A percentile compares a stretch with the other conserved stretches of the same genome.
These are phyloP conservation scores for Stagonosporopsis chrysanthemi DNA, from an alignment of 2,329 filamentous ascomycete species.

Conservation along the genomic window DNA sequence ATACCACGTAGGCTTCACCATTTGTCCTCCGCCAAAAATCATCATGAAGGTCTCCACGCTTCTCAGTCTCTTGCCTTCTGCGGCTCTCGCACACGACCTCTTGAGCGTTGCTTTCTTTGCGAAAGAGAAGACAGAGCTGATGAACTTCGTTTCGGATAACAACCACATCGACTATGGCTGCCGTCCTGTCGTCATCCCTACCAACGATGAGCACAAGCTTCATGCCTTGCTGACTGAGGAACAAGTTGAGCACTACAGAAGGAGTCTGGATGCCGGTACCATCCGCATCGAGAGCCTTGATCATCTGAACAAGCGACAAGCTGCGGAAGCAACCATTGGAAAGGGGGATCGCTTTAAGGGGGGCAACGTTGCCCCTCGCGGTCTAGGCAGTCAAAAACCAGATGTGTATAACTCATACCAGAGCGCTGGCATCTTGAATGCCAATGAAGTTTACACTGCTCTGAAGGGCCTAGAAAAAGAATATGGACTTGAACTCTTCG, in stretches of 20 bases:
- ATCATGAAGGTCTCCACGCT: constrained; percentile 38
- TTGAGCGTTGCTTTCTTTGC: constrained; percentile 40
- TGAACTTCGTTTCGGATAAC: constrained; percentile 41
- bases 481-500: constrained; percentile 55
- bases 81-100: constrained; percentile 36
- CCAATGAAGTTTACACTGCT: constrained; percentile 55
- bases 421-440: constrained; percentile 55
- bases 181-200: constrained; percentile 38
- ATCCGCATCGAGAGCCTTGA: constrained; percentile 36
- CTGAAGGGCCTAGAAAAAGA: constrained; percentile 53
- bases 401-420: constrained; percentile 37
- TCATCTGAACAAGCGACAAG: constrained; percentile 38
- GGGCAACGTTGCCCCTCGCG: constrained; percentile 53
- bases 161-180: constrained; percentile 47
- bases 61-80: constrained; percentile 35
- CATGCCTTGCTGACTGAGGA: constrained; percentile 40
- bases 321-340: constrained; percentile 41
- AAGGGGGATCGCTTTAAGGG: constrained; percentile 53
- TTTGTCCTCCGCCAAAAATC: background rate
- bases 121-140: constrained; percentile 41
- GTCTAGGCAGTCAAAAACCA: constrained; percentile 51
- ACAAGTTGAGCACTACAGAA: constrained; percentile 32
- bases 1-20: background rate
- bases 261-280: constrained; percentile 32
- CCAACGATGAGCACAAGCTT: constrained; percentile 40